phyloP scores from a whole-genome alignment of 139 green algal species.

The Ulvella scutata region DNA sequence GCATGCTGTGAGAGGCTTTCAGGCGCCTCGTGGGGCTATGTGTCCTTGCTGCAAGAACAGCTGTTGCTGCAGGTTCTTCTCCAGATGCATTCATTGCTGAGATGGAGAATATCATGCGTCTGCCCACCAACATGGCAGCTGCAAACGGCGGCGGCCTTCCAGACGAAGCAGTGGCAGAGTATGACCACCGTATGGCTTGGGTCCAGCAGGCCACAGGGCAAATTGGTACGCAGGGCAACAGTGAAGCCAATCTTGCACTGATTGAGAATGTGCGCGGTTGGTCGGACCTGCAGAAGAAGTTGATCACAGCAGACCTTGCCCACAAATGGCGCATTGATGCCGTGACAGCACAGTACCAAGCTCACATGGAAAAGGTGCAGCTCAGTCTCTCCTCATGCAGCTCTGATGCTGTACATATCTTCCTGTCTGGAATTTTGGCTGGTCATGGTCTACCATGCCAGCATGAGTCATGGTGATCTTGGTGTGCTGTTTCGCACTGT shows the following conservation, averaged over 20 bases:
- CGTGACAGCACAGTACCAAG: neutral
- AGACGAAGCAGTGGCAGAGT: neutral
- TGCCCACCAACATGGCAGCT: neutral
- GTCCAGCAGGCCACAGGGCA: neutral
- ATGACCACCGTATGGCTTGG: neutral
- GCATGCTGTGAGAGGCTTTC: too few species aligned
- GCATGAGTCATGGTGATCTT: too few species aligned
- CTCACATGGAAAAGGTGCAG: neutral
- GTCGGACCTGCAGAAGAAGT: neutral
- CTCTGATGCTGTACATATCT: too few species aligned
- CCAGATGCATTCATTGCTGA: neutral
- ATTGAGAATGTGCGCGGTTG: neutral
- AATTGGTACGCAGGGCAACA: neutral
- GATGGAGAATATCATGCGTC: neutral
- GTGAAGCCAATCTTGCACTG: neutral
- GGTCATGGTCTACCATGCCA: too few species aligned
- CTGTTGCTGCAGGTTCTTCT: too few species aligned
- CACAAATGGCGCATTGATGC: constrained; percentile 1
- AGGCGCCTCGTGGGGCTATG: too few species aligned
- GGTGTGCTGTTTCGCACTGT: too few species aligned
- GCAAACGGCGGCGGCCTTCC: neutral
- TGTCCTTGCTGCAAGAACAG: too few species aligned
- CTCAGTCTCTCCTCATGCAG: neutral
- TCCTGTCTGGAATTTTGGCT: too few species aligned
- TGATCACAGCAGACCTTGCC: neutral